phyloP scores from a whole-genome alignment of 805 yeast genomes.

The Kluyveromyces starmeri region DNA sequence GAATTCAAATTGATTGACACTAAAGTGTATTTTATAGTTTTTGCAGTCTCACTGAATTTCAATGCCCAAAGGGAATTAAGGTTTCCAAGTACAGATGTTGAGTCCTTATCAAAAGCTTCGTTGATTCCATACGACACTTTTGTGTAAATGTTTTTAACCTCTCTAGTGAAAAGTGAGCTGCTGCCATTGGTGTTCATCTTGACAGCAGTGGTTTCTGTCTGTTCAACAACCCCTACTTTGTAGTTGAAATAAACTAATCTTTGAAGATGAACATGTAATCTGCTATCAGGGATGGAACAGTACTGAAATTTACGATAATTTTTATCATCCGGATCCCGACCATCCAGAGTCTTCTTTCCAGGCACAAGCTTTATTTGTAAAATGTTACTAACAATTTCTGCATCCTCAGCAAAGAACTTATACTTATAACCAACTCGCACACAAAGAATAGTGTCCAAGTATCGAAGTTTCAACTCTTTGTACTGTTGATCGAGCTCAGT shows the following conservation, averaged over 20 bases:
- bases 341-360: slow-evolving; percentile 51
- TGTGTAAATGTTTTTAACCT: slow-evolving; percentile 65
- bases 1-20: slow-evolving; percentile 60
- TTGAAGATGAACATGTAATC: slow-evolving; percentile 69
- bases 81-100: slow-evolving; percentile 19
- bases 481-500: slow-evolving; percentile 82
- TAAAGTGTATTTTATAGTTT: slow-evolving; percentile 14
- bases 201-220: slow-evolving; percentile 70
- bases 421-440: slow-evolving; percentile 90
- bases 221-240: slow-evolving; percentile 83
- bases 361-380: slow-evolving; percentile 65
- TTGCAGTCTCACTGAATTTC: slow-evolving; percentile 13
- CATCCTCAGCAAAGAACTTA: slow-evolving; percentile 81
- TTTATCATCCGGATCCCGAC: slow-evolving; percentile 40
- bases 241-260: slow-evolving; percentile 61
- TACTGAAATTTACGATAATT: slow-evolving; percentile 60
- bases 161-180: slow-evolving; percentile 53
- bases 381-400: slow-evolving; percentile 54
- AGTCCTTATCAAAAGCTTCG: slow-evolving; percentile 43
- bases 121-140: slow-evolving; percentile 60
- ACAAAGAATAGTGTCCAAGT: slow-evolving; percentile 64
- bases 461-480: slow-evolving; percentile 47
- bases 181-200: slow-evolving; percentile 44
- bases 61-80: slow-evolving; percentile 25
- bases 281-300: slow-evolving; percentile 73